Conservation (phyloP, 1,284 basidiomycete genomes). For the Entoloma clypeatum region DNA sequence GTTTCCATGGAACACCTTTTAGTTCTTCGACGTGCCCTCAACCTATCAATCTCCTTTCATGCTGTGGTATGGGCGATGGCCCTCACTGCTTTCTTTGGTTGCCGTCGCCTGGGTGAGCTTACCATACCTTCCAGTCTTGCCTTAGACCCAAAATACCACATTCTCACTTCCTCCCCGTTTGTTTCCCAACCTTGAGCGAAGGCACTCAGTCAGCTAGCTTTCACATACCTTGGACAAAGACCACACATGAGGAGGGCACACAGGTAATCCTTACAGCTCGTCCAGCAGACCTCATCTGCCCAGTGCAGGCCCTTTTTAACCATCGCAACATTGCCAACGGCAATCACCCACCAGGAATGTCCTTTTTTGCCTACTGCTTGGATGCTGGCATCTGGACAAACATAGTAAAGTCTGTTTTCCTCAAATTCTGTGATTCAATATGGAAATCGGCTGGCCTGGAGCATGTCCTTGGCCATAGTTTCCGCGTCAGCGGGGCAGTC, state of each 20-base stretch:
- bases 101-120: slow-evolving; percentile 22
- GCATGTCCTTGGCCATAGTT: too few relatives aligned
- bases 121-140: slow-evolving; percentile 9
- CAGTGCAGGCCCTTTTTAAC: too few relatives aligned
- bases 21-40: neutral
- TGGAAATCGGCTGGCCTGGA: too few relatives aligned
- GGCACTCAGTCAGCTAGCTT: slow-evolving; percentile 10
- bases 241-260: slow-evolving; percentile 18
- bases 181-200: neutral
- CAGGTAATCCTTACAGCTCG: slow-evolving; percentile 17
- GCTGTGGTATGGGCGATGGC: slow-evolving; percentile 15
- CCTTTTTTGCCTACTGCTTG: too few relatives aligned
- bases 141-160: slow-evolving; percentile 17
- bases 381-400: too few relatives aligned
- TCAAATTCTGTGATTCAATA: too few relatives aligned
- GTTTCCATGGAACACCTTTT: slow-evolving; percentile 1
- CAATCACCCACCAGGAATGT: too few relatives aligned
- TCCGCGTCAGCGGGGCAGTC: too few relatives aligned
- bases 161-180: slow-evolving; percentile 5
- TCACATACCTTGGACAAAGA: slow-evolving; percentile 25
- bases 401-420: too few relatives aligned
- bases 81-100: neutral
- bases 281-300: too few relatives aligned
- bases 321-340: too few relatives aligned
- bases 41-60: slow-evolving; percentile 9